Evolutionary conservation across 176 grass and related monocot species (phyloP), one percentile per base, ranked within the genome.

Genomic region (Avena insularis): DNA sequence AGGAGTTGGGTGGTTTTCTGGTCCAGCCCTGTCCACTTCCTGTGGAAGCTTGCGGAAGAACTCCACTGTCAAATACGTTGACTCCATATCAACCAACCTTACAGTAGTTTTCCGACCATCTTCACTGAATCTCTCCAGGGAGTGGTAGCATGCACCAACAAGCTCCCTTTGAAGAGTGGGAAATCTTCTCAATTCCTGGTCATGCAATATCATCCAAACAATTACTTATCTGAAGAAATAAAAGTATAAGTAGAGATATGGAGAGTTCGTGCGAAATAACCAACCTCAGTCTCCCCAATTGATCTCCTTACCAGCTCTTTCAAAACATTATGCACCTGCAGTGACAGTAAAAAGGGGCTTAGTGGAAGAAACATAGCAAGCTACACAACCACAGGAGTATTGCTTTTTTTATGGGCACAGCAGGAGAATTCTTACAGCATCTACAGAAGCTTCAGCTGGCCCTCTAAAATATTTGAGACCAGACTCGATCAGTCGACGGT

Each of bases 231-330:
- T 63, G 4, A 21, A 12, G 49, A 6, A 64, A 72, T 50, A 78
- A 80, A 33, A 17, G 11, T 83, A 16, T 27, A 19, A 69, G 38
- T 72, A 53, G 62, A 49, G 33, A 33, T 25, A 75, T 72, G 21
- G 36, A 33, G 76, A 63, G 50, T 4, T 86, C 64, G 85, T 67
- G 77, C 9, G 1, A 40, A 67, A 59, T 33, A 71, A 79, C 84
- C 20, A 89, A 98, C 96, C 93, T 94, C 91, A 65, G 96, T 96
- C 71, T 96, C 93, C 55, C 93, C 90, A 66, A 98, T 96, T 48
- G 96, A 98, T 81, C 83, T 98, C 82, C 93, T 94, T 33, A 98
- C 96, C 84, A 98, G 82, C 85, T 98, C 96, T 79, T 98, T 98
- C 75, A 98, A 90, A 82, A 95, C 93, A 88, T 82, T 85, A 82